phyloP scores from a whole-genome alignment of 176 grass and related monocot genomes.

The Oryza meyeriana region DNA sequence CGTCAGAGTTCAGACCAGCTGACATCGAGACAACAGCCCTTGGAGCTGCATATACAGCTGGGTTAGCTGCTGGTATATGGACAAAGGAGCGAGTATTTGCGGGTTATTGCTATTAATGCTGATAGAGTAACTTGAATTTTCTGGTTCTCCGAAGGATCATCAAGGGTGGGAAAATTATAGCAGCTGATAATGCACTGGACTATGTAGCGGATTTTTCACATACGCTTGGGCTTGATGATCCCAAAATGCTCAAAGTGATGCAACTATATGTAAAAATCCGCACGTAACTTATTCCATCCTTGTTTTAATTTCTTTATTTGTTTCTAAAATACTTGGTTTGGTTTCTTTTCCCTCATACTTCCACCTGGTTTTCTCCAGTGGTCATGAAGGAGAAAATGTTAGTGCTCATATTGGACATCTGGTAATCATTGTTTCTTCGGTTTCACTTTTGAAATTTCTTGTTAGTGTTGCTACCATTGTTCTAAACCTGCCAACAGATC shows the following conservation, averaged over 20 bases:
- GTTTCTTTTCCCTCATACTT: background rate
- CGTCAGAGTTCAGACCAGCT: constrained; percentile 61
- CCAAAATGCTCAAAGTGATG: constrained; percentile 99
- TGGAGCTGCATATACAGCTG: constrained; percentile 83
- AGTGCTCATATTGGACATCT: constrained; percentile 97
- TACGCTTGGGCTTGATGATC: constrained; percentile 92
- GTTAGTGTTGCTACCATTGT: constrained; percentile 4
- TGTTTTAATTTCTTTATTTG: constrained; percentile 15
- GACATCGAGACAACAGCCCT: constrained; percentile 83
- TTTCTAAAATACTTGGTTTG: constrained; percentile 22
- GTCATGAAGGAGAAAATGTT: constrained; percentile 98
- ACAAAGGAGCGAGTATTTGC: constrained; percentile 50
- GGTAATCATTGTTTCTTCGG: constrained; percentile 47
- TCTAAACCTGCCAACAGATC: background rate
- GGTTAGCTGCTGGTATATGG: constrained; percentile 68
- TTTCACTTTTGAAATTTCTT: constrained; percentile 18
- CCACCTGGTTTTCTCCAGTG: constrained; percentile 45
- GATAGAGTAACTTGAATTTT: background rate
- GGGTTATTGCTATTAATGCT: background rate
- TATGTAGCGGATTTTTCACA: constrained; percentile 95
- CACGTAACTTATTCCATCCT: constrained; percentile 45
- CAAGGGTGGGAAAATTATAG: constrained; percentile 77
- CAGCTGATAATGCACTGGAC: constrained; percentile 74
- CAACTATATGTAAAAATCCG: constrained; percentile 97
- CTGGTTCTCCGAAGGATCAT: constrained; percentile 59